Evolutionary conservation across 2,329 filamentous ascomycete species (phyloP), one percentile per base, ranked within the genome.

Genomic region (Paecilomyces dactylethromorphus): DNA sequence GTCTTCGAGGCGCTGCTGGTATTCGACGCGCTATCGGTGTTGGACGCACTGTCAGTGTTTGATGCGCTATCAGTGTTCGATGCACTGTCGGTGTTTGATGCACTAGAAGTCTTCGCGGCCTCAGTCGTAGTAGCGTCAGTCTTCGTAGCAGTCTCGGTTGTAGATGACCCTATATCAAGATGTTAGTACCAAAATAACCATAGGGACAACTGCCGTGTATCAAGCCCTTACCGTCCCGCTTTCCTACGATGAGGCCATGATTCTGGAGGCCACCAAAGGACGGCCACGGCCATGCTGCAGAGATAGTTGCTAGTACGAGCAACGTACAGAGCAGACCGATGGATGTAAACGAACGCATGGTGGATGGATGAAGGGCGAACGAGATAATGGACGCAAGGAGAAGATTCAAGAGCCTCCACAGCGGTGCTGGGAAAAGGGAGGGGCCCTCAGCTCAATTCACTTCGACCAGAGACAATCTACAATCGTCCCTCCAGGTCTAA

Each of bases 271-370:
- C 18, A n/a, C 21, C 68, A 29, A 62, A 55, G 10, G 54, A 54
- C 8, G 57, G 56, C 63, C 67, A 68, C 56, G 69, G 62, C 66
- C 68, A 72, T 45, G 72, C 71, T 22, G 67, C 66, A 50, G 68
- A 66, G 15, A 71, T 57, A 11, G 68, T 67, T 8, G 68, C 67
- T 53, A 76, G 59, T 56, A 75, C 55, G 31, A 73, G 58, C 29
- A 76, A 59, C 39, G 70, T 66, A 59, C 69, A 71, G 39, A 77
- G 58, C 52, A 76, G 31, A 29, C 65, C 68, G 55, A 73, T 58
- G 35, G 73, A 59, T 21, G 56, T 61, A 39, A 68, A 59, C 50
- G 65, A 67, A 59, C 71, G 72, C 74, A 76, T 76, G 54, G 58
- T 68, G 66, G 60, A 26, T 35, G 29, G 53, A 53, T 57, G 29